Percentiles rank a stretch among this genome's conserved stretches.
Conservation (phyloP, 1,139 yeast species). For the Scheffersomyces quercinus region DNA sequence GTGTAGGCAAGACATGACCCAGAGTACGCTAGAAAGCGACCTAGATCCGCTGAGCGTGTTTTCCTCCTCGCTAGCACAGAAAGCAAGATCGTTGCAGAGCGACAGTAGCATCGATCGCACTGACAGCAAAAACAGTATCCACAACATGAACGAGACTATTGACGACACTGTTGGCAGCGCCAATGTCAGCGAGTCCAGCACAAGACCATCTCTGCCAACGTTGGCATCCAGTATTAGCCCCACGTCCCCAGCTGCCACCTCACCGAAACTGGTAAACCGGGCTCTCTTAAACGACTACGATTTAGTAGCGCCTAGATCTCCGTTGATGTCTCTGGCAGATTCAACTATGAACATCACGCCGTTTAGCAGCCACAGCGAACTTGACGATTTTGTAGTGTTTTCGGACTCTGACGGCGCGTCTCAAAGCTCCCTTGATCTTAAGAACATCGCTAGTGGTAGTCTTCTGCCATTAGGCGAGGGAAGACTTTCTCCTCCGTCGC, state of each 20-base stretch:
- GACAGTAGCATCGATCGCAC: too few species aligned
- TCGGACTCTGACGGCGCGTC: slow-evolving; percentile 44
- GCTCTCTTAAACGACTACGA: slow-evolving; percentile 5
- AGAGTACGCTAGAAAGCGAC: too few species aligned
- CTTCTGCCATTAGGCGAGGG: slow-evolving; percentile 2
- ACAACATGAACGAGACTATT: background rate
- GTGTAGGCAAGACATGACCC: too few species aligned
- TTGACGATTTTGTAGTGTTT: slow-evolving; percentile 36
- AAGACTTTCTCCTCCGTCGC: background rate
- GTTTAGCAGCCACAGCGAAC: slow-evolving; percentile 17
- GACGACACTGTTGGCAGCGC: background rate
- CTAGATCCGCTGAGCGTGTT: too few species aligned
- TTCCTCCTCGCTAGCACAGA: too few species aligned
- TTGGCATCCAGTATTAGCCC: too few species aligned
- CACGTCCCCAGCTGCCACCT: background rate
- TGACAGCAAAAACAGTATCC: too few species aligned
- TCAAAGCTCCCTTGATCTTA: slow-evolving; percentile 27
- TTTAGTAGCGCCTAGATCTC: slow-evolving; percentile 23
- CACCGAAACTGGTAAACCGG: slow-evolving; percentile 2
- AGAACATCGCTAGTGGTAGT: too few species aligned
- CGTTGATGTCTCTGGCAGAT: slow-evolving; percentile 19
- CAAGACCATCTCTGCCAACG: too few species aligned
- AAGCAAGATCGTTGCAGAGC: too few species aligned
- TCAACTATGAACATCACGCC: slow-evolving; percentile 24
- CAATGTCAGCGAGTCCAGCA: too few species aligned